Conservation (phyloP, 352 stramenopile genomes). For the Phytopythium aichiense region DNA sequence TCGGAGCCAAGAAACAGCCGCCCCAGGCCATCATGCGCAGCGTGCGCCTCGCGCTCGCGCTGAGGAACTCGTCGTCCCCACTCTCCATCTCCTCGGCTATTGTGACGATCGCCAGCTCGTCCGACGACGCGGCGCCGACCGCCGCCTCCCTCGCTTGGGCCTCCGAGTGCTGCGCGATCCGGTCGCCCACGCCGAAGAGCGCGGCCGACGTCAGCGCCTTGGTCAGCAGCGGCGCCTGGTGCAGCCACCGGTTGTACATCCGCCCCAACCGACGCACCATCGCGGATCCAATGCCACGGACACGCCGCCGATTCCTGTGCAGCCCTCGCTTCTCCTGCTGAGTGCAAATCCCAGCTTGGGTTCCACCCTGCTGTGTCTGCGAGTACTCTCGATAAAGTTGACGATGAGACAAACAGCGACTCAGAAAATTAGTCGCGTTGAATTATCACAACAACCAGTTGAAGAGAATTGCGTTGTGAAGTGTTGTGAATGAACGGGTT, state of each 20-base stretch:
- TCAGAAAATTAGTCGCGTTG: background rate
- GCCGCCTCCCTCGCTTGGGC: background rate
- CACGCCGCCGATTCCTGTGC: background rate
- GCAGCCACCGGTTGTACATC: constrained; percentile 40
- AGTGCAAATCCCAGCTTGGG: background rate
- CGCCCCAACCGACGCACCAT: constrained; percentile 24
- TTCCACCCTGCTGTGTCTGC: background rate
- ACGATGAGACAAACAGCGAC: background rate
- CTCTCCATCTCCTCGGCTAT: background rate
- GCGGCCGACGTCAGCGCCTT: constrained; percentile 44
- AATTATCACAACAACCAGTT: too few species aligned
- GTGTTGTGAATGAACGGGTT: too few species aligned
- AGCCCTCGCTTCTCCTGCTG: background rate
- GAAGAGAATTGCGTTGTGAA: too few species aligned
- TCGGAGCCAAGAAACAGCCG: constrained; percentile 77
- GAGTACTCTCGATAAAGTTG: background rate
- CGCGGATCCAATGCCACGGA: background rate
- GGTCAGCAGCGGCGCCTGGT: constrained; percentile 45
- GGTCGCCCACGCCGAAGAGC: constrained; percentile 42
- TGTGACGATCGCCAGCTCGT: background rate
- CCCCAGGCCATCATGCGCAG: constrained; percentile 86
- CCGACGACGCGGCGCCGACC: background rate
- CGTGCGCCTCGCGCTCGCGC: constrained; percentile 35
- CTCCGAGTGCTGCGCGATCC: constrained; percentile 39
- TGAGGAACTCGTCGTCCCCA: constrained; percentile 7